Evolutionary conservation across 108 stramenopile species (phyloP), one percentile per base, ranked within the genome.

Genomic region (Nannochloropsis oceanica): DNA sequence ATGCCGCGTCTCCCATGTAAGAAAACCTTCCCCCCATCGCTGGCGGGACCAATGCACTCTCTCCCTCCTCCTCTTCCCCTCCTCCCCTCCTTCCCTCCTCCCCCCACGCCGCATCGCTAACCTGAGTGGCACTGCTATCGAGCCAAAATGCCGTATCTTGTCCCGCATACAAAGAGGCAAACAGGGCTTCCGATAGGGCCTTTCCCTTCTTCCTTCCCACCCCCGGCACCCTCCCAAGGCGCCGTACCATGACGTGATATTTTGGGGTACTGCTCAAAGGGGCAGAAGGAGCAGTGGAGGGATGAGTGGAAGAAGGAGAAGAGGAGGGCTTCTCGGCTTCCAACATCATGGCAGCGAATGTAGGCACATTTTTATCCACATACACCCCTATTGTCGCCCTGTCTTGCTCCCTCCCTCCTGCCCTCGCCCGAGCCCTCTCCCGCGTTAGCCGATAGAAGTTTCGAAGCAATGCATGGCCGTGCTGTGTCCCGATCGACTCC

Each of bases 401-500:
- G 27, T 22, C 83, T 13, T 13, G 8, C 0, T 42, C 83, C n/a
- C 13, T 43, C 24, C 42, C 25, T 2, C 43, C 24, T 20, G 22
- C 80, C 59, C 12, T 11, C 26, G 12, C 59, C 34, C n/a, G 14
- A 25, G 25, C 42, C 87, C 84, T 84, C 27, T 81, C 46, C 26
- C 84, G 12, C 22, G 87, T 84, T 42, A 88, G 42, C 27, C 84
- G 84, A 26, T 84, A 50, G 81, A 88, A 88, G 43, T 88, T 88
- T 11, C 73, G 50, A 11, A 88, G 46, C 8, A 88, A 73, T 80
- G 44, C 59, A 14, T 34, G 34, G 1, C 88, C 88, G 25, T 84
- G 79, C 79, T 85, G 43, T 18, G 96, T 95, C 26, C 95, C 95
- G 83, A 97, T 94, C 27, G 91, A 92, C 93, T 97, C 96, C 14